These are phyloP conservation scores for Debaryomyces coudertii DNA, from an alignment of 1,139 yeast genomes.

Conservation along the genomic window DNA sequence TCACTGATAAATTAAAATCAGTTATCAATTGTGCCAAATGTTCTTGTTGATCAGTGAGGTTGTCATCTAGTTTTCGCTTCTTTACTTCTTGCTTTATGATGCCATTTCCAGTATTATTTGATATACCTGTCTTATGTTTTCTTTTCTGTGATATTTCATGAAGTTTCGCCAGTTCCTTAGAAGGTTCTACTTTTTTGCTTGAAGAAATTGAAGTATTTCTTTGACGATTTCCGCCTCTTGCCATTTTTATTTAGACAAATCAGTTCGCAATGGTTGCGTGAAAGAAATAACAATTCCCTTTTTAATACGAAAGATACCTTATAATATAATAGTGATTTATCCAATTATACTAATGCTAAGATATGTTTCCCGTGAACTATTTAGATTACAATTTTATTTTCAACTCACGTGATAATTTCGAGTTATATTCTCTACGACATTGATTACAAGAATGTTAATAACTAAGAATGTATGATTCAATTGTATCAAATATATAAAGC, in stretches of 20 bases:
- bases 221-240: slow-evolving; percentile 12
- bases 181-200: neutral
- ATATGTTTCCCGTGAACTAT: neutral
- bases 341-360: neutral
- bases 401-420: slow-evolving; percentile 1
- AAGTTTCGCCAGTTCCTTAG: neutral
- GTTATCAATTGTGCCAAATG: slow-evolving; percentile 40
- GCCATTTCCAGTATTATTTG: neutral
- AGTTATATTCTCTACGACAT: neutral
- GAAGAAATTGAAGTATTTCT: neutral
- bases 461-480: slow-evolving; percentile 5
- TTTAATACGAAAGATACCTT: slow-evolving; percentile 1
- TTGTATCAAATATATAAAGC: slow-evolving; percentile 1
- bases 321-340: neutral
- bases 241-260: slow-evolving; percentile 9
- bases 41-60: slow-evolving; percentile 13
- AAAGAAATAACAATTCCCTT: no score
- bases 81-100: slow-evolving; percentile 2
- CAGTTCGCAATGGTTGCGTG: neutral
- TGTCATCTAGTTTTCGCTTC: slow-evolving; percentile 7
- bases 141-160: slow-evolving; percentile 3
- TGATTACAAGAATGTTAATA: neutral
- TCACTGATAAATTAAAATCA: slow-evolving; percentile 49
- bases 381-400: neutral
- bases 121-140: neutral